Percentiles rank a stretch among this genome's conserved stretches.
phyloP scores from a whole-genome alignment of 2,329 filamentous ascomycete species.

The Sarocladium kiliense region DNA sequence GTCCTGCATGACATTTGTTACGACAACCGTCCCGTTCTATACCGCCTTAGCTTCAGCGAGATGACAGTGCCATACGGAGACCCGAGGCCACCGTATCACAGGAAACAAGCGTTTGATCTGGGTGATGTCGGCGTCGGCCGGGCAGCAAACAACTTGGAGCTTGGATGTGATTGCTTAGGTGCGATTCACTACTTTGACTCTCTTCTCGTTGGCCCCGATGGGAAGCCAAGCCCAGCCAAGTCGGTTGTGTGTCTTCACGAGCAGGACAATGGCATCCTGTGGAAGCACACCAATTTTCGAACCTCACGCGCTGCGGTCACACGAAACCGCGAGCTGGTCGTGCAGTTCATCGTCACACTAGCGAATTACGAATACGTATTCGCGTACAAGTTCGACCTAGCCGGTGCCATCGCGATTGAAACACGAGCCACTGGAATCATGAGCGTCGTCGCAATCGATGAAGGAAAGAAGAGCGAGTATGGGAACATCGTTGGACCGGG shows the following conservation, averaged over 20 bases:
- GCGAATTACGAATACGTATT: conserved; percentile 65
- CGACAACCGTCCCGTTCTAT: conserved; percentile 59
- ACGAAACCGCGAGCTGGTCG: conserved; percentile 55
- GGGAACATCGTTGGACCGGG: conserved; percentile 61
- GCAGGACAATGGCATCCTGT: conserved; percentile 64
- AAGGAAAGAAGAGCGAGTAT: conserved; percentile 44
- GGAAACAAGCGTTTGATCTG: conserved; percentile 69
- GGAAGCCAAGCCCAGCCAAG: conserved; percentile 44
- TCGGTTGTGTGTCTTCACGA: conserved; percentile 66
- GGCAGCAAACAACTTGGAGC: conserved; percentile 61
- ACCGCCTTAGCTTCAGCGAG: conserved; percentile 62
- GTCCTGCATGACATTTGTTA: conserved; percentile 67
- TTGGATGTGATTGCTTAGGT: conserved; percentile 68
- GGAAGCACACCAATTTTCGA: conserved; percentile 69
- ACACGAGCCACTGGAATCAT: conserved; percentile 63
- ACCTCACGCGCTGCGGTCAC: conserved; percentile 57
- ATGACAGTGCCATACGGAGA: conserved; percentile 68
- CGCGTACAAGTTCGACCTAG: conserved; percentile 52
- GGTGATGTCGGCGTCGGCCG: conserved; percentile 64
- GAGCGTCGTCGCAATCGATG: conserved; percentile 54
- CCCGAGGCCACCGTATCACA: conserved; percentile 58
- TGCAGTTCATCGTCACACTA: conserved; percentile 65
- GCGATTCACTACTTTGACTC: conserved; percentile 60
- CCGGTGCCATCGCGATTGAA: conserved; percentile 57
- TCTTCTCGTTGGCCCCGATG: conserved; percentile 46